Conservation (phyloP, 2,329 filamentous ascomycete species). For the Pseudogymnoascus sp. region DNA sequence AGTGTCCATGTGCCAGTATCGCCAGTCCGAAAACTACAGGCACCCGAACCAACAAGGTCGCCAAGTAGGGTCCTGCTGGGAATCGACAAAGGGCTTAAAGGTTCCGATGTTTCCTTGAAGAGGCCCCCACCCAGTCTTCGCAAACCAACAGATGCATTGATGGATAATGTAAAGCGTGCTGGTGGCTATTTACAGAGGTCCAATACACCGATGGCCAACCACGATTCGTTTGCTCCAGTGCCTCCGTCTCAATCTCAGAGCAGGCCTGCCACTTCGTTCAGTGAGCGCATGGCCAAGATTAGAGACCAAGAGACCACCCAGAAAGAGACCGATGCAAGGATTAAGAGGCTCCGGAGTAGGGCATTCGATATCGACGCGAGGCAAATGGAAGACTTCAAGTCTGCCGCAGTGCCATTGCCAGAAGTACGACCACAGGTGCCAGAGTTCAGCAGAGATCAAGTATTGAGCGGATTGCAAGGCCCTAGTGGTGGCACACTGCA, state of each 20-base stretch:
- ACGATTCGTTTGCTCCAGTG: conserved; percentile 12
- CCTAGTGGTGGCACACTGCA: conserved; percentile 27
- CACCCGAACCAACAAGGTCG: conserved; percentile 50
- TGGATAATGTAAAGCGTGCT: conserved; percentile 23
- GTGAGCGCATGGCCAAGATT: conserved; percentile 71
- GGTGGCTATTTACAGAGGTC: conserved; percentile 40
- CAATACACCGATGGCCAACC: conserved; percentile 24
- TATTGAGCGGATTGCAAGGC: conserved; percentile 34
- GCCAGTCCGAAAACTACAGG: conserved; percentile 54
- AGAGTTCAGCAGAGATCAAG: conserved; percentile 56
- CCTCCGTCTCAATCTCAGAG: conserved; percentile 21
- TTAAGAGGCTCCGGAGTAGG: conserved; percentile 45
- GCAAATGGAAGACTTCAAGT: conserved; percentile 53
- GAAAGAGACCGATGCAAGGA: conserved; percentile 43
- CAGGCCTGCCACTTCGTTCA: conserved; percentile 56
- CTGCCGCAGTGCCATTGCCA: conserved; percentile 46
- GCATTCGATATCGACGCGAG: conserved; percentile 49
- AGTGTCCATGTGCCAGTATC: conserved; percentile 66
- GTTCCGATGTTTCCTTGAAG: conserved; percentile 76
- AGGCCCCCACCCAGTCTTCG: conserved; percentile 49
- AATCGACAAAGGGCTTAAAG: conserved; percentile 80
- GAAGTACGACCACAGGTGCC: conserved; percentile 40
- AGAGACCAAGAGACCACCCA: conserved; percentile 47
- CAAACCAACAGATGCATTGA: conserved; percentile 26
- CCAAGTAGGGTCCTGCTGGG: conserved; percentile 74